Conservation (phyloP, 345 rosid genomes). For the Syzygium jambos region DNA sequence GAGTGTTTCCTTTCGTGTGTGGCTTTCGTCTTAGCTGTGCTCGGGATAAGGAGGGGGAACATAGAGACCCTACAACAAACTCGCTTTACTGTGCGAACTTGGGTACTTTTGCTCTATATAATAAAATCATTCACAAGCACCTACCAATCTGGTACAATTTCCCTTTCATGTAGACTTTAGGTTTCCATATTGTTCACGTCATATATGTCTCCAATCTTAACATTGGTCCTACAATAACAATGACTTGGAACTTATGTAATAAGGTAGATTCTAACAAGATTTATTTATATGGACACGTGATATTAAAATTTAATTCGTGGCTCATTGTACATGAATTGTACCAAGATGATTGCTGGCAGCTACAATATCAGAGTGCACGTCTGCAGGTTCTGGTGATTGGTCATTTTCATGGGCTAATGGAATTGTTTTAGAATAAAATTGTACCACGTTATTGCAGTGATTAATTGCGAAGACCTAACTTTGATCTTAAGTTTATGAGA, state of each 20-base stretch:
- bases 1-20: not conserved
- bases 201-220: not conserved
- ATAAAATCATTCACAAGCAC: not conserved
- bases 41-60: not conserved
- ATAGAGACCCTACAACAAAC: not conserved
- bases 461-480: not conserved
- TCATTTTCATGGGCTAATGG: not conserved
- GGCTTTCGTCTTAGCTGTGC: accelerated
- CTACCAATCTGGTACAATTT: not conserved
- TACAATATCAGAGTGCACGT: not conserved
- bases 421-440: not conserved
- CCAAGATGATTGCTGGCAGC: not conserved
- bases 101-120: not conserved
- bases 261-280: not conserved
- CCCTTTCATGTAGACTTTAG: not conserved
- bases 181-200: not conserved
- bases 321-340: not conserved
- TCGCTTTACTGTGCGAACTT: not conserved
- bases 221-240: not conserved
- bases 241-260: not conserved
- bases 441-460: not conserved
- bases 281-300: not conserved
- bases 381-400: not conserved
- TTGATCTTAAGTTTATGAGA: not conserved
- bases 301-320: not conserved